Percentiles rank a stretch among this genome's conserved stretches.
These are phyloP conservation scores for Lachnellula occidentalis DNA, from an alignment of 2,329 filamentous ascomycete species.

Conservation along the genomic window DNA sequence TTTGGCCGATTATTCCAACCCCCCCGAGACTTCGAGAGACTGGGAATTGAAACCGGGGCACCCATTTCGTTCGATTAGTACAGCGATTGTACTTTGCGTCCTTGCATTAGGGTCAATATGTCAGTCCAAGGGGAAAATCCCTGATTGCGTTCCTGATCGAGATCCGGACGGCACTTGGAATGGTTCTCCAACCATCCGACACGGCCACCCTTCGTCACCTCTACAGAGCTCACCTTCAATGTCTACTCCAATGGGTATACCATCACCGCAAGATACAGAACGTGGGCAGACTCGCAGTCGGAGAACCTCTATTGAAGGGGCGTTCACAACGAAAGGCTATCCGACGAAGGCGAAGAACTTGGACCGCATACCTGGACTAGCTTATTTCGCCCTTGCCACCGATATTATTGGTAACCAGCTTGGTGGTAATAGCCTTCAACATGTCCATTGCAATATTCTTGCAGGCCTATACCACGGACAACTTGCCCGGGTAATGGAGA, in stretches of 20 bases:
- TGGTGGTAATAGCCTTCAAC: conserved; percentile 74
- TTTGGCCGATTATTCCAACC: conserved; percentile 12
- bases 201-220: conserved; percentile 48
- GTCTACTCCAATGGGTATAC: conserved; percentile 38
- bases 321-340: conserved; percentile 19
- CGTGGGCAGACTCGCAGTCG: conserved; percentile 36
- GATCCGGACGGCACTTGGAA: conserved; percentile 12
- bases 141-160: conserved; percentile 48
- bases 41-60: conserved; percentile 38
- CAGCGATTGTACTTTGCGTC: conserved; percentile 75
- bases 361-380: conserved; percentile 81
- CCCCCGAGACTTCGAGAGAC: conserved; percentile 21
- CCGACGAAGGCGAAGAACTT: conserved; percentile 51
- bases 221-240: conserved; percentile 49
- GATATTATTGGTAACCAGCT: conserved; percentile 80
- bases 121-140: conserved; percentile 46
- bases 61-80: conserved; percentile 65
- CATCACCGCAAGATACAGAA: conserved; percentile 49
- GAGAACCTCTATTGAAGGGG: conserved; percentile 46
- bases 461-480: conserved; percentile 88
- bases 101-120: conserved; percentile 86
- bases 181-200: conserved; percentile 35
- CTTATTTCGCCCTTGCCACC: conserved; percentile 81
- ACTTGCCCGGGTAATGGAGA: conserved; percentile 79
- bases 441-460: conserved; percentile 79